Percentiles rank a stretch among this genome's conserved stretches.
These are phyloP conservation scores for Russula virescens DNA, from an alignment of 768 basidiomycete species.

Conservation along the genomic window DNA sequence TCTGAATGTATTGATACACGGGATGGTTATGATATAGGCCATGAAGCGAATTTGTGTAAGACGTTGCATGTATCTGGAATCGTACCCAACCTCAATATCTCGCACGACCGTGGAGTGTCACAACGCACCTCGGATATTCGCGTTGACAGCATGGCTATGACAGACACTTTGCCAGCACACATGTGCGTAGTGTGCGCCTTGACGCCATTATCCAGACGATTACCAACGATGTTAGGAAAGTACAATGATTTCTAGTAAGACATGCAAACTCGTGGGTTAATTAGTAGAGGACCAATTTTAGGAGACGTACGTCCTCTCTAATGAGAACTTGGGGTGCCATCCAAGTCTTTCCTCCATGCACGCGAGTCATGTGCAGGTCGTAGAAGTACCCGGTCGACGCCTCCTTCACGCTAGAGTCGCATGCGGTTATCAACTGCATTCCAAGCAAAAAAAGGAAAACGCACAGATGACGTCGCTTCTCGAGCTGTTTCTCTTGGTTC, in stretches of 20 bases:
- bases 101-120: background rate
- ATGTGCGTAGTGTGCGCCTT: conserved; percentile 72
- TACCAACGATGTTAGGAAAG: conserved; percentile 82
- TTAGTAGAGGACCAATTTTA: background rate
- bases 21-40: conserved; percentile 48
- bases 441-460: conserved; percentile 38
- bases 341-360: conserved; percentile 92
- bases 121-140: conserved; percentile 76
- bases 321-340: conserved; percentile 86
- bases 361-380: conserved; percentile 74
- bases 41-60: conserved; percentile 58
- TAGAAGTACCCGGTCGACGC: conserved; percentile 82
- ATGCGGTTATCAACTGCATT: conserved; percentile 28
- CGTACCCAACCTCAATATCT: background rate
- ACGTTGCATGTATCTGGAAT: conserved; percentile 68
- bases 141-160: conserved; percentile 79
- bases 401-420: conserved; percentile 45
- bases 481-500: conserved; percentile 63
- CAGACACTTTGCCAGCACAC: conserved; percentile 67
- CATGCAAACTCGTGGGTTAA: background rate
- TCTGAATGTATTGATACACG: conserved; percentile 68
- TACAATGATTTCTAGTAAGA: conserved; percentile 75
- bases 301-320: conserved; percentile 71
- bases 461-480: conserved; percentile 60
- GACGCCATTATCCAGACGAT: conserved; percentile 48